A percentile compares a stretch with the other conserved stretches of the same genome.
phyloP scores from a whole-genome alignment of 371 early-diverging fungal species.

The Zychaea mexicana region DNA sequence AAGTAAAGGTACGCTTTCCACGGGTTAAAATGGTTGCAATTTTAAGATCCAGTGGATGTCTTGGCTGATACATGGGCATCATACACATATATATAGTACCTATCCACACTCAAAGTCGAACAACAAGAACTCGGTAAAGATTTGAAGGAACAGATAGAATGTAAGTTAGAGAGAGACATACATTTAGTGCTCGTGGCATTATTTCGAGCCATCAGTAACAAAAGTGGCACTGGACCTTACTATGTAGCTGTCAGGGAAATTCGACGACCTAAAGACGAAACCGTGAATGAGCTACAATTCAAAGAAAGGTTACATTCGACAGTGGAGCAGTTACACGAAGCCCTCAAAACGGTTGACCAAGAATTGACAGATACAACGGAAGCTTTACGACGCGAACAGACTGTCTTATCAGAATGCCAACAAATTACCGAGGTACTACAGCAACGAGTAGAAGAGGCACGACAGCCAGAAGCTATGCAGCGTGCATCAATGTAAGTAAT shows the following conservation, averaged over 20 bases:
- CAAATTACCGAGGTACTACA: conserved; percentile 21
- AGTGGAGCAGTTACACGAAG: conserved; percentile 13
- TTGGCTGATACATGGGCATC: too few species aligned
- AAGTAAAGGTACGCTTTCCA: too few species aligned
- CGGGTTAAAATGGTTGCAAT: too few species aligned
- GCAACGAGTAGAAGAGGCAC: conserved; percentile 15
- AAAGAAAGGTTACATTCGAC: conserved; percentile 25
- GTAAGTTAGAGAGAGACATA: too few species aligned
- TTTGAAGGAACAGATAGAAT: too few species aligned
- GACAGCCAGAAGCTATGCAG: not conserved
- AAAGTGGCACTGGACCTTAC: not conserved
- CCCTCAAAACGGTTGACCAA: conserved; percentile 17
- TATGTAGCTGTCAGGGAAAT: conserved; percentile 7
- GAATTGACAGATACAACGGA: conserved; percentile 14
- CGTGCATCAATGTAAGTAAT: conserved; percentile 2
- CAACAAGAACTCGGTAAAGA: too few species aligned
- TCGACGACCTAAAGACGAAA: conserved; percentile 4
- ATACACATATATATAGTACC: too few species aligned
- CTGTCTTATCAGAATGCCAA: conserved; percentile 21
- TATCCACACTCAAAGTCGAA: too few species aligned
- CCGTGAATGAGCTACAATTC: conserved; percentile 23
- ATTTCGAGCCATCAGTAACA: too few species aligned
- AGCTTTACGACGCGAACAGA: conserved; percentile 13
- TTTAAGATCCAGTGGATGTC: too few species aligned
- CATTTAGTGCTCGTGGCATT: too few species aligned